Percentiles rank a stretch among this genome's conserved stretches.
phyloP scores from a whole-genome alignment of 306 rosid species.

The Prunus mongolica region DNA sequence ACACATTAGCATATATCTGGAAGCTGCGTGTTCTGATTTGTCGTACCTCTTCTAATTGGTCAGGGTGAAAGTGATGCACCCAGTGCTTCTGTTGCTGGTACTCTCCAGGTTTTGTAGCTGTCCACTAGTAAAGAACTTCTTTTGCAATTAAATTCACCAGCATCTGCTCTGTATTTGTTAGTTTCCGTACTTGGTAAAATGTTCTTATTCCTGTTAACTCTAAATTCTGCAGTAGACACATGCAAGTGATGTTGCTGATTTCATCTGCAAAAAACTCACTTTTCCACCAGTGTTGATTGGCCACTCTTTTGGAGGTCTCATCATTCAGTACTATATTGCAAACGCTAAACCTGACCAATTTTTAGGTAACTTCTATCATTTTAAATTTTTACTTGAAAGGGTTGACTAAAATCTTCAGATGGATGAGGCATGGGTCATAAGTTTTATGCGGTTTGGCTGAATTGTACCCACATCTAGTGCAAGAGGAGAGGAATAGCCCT shows the following conservation, averaged over 20 bases:
- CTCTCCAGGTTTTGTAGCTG: slow-evolving; percentile 58
- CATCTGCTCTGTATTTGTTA: neutral
- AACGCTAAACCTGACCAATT: slow-evolving; percentile 31
- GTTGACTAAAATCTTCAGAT: neutral
- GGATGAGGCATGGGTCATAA: neutral
- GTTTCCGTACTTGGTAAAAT: neutral
- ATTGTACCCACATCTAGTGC: neutral
- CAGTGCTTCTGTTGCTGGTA: slow-evolving; percentile 67
- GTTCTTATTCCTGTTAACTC: slow-evolving; percentile 26
- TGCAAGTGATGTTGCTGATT: slow-evolving; percentile 76
- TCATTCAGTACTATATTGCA: slow-evolving; percentile 70
- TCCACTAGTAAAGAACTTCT: neutral
- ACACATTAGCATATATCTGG: neutral
- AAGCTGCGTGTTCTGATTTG: slow-evolving; percentile 13
- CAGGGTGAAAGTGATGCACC: slow-evolving; percentile 95
- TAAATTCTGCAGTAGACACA: slow-evolving; percentile 76
- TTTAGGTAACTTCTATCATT: slow-evolving; percentile 41
- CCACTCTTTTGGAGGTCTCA: slow-evolving; percentile 92
- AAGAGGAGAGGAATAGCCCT: neutral
- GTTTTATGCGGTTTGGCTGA: neutral
- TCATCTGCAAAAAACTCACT: slow-evolving; percentile 38
- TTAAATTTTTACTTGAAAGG: neutral
- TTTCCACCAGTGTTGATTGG: slow-evolving; percentile 79
- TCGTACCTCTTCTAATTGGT: slow-evolving; percentile 11
- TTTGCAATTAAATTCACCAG: slow-evolving; percentile 2